Evolutionary conservation across 192 early-diverging fungal species (phyloP), one percentile per base, ranked within the genome.

Genomic region (Chytriomyces confervae): DNA sequence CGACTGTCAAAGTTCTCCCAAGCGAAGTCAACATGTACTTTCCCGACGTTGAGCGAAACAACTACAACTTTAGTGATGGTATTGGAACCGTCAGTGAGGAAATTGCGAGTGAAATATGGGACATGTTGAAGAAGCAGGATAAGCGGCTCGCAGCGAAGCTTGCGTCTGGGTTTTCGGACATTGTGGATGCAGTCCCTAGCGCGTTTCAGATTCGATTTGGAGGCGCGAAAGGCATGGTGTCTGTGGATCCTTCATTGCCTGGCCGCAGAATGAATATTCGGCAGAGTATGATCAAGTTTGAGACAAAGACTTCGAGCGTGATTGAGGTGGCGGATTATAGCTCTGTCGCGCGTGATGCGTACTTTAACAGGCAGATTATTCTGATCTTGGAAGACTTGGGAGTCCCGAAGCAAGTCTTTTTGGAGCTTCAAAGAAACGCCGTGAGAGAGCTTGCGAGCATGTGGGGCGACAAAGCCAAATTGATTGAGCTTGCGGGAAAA

Each of bases 151-250:
- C 74, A 45, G 18, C 36, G 5, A 61, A 66, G n/a, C 29, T 18
- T 7, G 24, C 27, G 2, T 7, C 6, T 20, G 61, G 20, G 29
- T 43, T n/a, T 20, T n/a, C 11, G 16, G 61, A 36, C 1, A 23
- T 62, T 3, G 8, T 49, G 62, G 47, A 64, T 27, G 13, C 6
- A 13, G 20, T 49, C 5, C 92, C 92, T 0, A 81, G 82, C 13
- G 94, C 94, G 3, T 87, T 92, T 20, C 94, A 95, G 78, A 91
- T 93, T 53, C 86, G 94, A 23, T 74, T 93, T 85, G 91, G 74
- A 62, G 83, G 83, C 2, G 67, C 77, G 27, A 94, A 83, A 89
- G 45, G 77, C 89, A 76, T 76, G 74, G 74, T 76, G 11, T 84
- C 82, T 3, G 66, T 84, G 27, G 80, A 83, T 6, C 80, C 83